Evolutionary conservation across 2,329 filamentous ascomycete species (phyloP), one percentile per base, ranked within the genome.

Genomic region (Verticillium nubilum): DNA sequence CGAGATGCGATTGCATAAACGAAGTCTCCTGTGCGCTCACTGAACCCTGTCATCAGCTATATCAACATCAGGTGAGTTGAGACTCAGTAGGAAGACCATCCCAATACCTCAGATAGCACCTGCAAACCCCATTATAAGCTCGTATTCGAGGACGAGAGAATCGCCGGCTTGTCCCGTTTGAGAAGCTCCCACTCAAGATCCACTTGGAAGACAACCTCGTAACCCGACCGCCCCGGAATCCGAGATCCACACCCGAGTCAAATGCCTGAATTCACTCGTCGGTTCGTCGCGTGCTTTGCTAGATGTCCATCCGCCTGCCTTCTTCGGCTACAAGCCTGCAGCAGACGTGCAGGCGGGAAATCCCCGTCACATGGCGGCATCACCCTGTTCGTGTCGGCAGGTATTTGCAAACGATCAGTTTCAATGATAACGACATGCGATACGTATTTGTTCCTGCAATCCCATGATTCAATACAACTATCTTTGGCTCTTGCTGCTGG

Each of bases 401-500:
- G n/a, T n/a, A n/a, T n/a, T n/a, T n/a, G n/a, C n/a, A n/a, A n/a
- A n/a, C n/a, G n/a, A n/a, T n/a, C n/a, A n/a, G n/a, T n/a, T n/a
- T n/a, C n/a, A n/a, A n/a, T n/a, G n/a, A n/a, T n/a, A n/a, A n/a
- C n/a, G n/a, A n/a, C n/a, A n/a, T n/a, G n/a, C 1, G 75, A 79
- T 1, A 76, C 72, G 0, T 75, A 70, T 0, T 78, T 74, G 60
- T 78, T 79, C 53, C 68, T 79, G 0, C 76, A 76, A 56, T n/a
- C n/a, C n/a, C n/a, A n/a, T n/a, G n/a, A n/a, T n/a, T n/a, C n/a
- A n/a, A n/a, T n/a, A n/a, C n/a, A n/a, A n/a, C n/a, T n/a, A n/a
- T n/a, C n/a, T n/a, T n/a, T n/a, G n/a, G n/a, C n/a, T n/a, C n/a
- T n/a, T n/a, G n/a, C n/a, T n/a, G n/a, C n/a, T n/a, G n/a, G n/a